A percentile compares a stretch with the other conserved stretches of the same genome.
These are phyloP conservation scores for Metarhizium humberi DNA, from an alignment of 2,329 filamentous ascomycete species.

Conservation along the genomic window DNA sequence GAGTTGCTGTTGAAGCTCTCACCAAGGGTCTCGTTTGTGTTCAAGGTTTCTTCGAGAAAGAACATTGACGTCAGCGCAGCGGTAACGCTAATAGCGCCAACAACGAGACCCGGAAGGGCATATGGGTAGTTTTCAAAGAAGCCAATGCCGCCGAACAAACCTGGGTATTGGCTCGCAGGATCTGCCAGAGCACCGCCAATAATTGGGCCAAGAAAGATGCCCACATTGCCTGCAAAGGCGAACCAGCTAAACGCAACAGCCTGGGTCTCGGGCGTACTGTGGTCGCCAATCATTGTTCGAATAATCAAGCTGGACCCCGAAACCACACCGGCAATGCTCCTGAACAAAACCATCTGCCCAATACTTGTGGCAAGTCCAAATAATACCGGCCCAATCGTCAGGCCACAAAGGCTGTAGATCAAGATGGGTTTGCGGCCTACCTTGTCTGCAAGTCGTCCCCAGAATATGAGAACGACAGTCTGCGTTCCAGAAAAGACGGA, in stretches of 20 bases:
- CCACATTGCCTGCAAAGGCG: slow-evolving; percentile 64
- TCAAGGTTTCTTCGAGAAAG: slow-evolving; percentile 55
- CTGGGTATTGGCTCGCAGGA: slow-evolving; percentile 54
- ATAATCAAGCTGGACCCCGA: slow-evolving; percentile 66
- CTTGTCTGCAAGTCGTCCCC: slow-evolving; percentile 55
- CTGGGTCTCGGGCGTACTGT: slow-evolving; percentile 60
- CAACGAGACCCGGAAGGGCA: slow-evolving; percentile 44
- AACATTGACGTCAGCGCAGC: slow-evolving; percentile 42
- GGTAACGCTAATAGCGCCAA: slow-evolving; percentile 44
- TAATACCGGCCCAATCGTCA: slow-evolving; percentile 48
- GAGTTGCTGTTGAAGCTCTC: neutral
- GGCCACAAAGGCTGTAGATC: slow-evolving; percentile 55
- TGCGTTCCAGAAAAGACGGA: slow-evolving; percentile 66
- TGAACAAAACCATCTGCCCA: slow-evolving; percentile 66
- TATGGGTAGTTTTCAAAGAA: slow-evolving; percentile 45
- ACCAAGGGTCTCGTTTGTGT: slow-evolving; percentile 10
- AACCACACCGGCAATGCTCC: slow-evolving; percentile 65
- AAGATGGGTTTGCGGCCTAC: slow-evolving; percentile 66
- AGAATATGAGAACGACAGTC: slow-evolving; percentile 68
- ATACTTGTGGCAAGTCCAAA: slow-evolving; percentile 61
- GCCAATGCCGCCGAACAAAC: slow-evolving; percentile 33
- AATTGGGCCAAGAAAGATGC: slow-evolving; percentile 63
- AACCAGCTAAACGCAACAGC: slow-evolving; percentile 69
- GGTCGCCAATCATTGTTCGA: slow-evolving; percentile 68
- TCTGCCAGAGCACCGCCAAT: slow-evolving; percentile 61